phyloP scores from a whole-genome alignment of 345 rosid genomes.

The Hevea brasiliensis region DNA sequence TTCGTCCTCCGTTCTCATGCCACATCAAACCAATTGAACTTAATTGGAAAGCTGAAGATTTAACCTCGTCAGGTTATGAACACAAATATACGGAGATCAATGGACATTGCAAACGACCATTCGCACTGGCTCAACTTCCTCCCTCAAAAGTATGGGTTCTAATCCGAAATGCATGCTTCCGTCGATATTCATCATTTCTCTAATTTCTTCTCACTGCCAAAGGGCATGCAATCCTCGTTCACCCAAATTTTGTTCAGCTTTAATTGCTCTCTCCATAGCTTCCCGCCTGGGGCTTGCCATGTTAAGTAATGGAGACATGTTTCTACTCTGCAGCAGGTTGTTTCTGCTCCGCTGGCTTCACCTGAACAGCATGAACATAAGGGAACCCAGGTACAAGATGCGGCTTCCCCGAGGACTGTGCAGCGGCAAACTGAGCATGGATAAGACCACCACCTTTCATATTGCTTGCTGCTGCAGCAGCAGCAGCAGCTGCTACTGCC shows the following conservation, averaged over 20 bases:
- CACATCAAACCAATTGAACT: slow-evolving; percentile 19
- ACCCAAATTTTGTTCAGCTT: slow-evolving; percentile 9
- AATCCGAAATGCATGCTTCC: slow-evolving; percentile 5
- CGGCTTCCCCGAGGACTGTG: slow-evolving; percentile 53
- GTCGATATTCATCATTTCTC: neutral
- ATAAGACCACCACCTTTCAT: slow-evolving; percentile 71
- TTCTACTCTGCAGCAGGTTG: slow-evolving; percentile 85
- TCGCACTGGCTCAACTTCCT: slow-evolving; percentile 26
- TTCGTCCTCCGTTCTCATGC: neutral
- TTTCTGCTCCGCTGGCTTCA: slow-evolving; percentile 81
- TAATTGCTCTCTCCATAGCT: neutral
- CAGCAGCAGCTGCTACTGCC: slow-evolving; percentile 48
- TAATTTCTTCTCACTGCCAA: slow-evolving; percentile 25
- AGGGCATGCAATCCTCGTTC: slow-evolving; percentile 17
- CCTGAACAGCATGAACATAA: slow-evolving; percentile 65
- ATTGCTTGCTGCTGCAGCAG: slow-evolving; percentile 48
- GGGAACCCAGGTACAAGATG: slow-evolving; percentile 64
- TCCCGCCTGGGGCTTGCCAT: slow-evolving; percentile 4
- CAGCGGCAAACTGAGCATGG: slow-evolving; percentile 47
- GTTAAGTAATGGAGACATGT: neutral
- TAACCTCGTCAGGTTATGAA: slow-evolving; percentile 36
- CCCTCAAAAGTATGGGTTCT: slow-evolving; percentile 14
- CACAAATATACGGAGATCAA: slow-evolving; percentile 28
- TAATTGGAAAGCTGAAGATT: slow-evolving; percentile 23
- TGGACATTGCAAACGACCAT: slow-evolving; percentile 25